Conservation (phyloP, 192 early-diverging fungal species). For the Entomortierella parvispora region DNA sequence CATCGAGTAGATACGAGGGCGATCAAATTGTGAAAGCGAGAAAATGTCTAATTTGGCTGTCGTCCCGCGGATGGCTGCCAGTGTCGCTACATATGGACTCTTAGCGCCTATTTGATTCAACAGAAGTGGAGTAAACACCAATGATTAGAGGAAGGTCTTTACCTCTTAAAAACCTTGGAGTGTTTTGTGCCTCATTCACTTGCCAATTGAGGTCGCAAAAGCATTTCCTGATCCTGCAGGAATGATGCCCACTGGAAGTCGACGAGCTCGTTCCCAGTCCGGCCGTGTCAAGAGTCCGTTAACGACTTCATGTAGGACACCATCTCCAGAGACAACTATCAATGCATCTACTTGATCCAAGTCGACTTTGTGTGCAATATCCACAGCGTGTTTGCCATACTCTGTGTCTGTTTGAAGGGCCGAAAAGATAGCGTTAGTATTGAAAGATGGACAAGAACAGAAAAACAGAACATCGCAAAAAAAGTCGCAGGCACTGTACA, state of each 20-base stretch:
- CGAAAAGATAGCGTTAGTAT: background rate
- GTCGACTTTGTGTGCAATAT: conserved; percentile 39
- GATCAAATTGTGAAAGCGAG: conserved; percentile 55
- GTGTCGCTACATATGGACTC: conserved; percentile 49
- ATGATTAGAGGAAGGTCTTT: background rate
- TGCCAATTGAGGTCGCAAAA: conserved; percentile 50
- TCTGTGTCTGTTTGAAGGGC: conserved; percentile 34
- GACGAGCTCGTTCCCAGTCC: conserved; percentile 18
- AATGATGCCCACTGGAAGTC: conserved; percentile 46
- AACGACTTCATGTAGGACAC: conserved; percentile 59
- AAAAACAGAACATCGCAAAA: too few relatives aligned
- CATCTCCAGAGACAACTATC: conserved; percentile 54
- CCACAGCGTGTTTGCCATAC: conserved; percentile 33
- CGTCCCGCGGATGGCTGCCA: conserved; percentile 61
- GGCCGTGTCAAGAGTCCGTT: conserved; percentile 56
- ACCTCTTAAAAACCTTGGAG: background rate
- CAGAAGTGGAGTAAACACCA: background rate
- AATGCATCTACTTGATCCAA: conserved; percentile 22
- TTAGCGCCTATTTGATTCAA: conserved; percentile 10
- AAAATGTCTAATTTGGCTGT: conserved; percentile 64
- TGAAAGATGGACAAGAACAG: too few relatives aligned
- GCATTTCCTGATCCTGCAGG: conserved; percentile 63
- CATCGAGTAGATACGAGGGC: conserved; percentile 60
- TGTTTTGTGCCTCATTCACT: too few relatives aligned
- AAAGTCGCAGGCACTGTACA: too few relatives aligned